A percentile compares a stretch with the other conserved stretches of the same genome.
Evolutionary conservation across 2,329 filamentous ascomycete species (phyloP).

Genomic region (Exophiala oligosperma): DNA sequence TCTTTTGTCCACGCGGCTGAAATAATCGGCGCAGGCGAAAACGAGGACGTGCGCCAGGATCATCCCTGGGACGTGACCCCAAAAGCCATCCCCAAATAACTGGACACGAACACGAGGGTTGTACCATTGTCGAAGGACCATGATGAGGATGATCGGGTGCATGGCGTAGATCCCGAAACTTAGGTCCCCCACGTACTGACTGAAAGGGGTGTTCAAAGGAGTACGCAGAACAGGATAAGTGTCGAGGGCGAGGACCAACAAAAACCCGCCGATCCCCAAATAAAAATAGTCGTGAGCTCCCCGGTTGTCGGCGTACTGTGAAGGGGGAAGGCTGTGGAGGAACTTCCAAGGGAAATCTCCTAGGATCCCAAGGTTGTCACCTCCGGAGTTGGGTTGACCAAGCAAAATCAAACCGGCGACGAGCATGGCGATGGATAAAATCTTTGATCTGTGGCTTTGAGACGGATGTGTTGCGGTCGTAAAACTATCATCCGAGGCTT

Average conservation of each 20-base stretch:
- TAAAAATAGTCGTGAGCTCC: background rate
- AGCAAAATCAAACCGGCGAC: conserved; percentile 9
- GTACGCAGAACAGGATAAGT: background rate
- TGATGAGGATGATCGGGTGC: conserved; percentile 3
- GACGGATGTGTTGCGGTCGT: no score
- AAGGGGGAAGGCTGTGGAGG: conserved; percentile 4
- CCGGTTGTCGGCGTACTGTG: background rate
- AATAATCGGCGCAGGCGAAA: background rate
- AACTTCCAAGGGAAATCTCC: conserved; percentile 9
- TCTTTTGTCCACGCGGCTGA: background rate
- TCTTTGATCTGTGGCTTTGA: background rate
- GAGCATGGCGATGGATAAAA: conserved; percentile 1
- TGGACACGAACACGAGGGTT: background rate
- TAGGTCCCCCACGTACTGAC: conserved; percentile 15
- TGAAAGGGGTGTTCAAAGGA: conserved; percentile 5
- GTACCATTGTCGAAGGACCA: background rate
- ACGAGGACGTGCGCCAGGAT: background rate
- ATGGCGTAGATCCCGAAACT: conserved; percentile 15
- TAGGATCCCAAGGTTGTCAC: conserved; percentile 4
- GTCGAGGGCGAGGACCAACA: conserved; percentile 5
- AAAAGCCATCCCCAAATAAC: background rate
- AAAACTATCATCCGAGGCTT: no score
- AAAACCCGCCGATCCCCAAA: conserved; percentile 5
- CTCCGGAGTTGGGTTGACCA: conserved; percentile 4
- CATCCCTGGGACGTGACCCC: background rate